Percentiles rank a stretch among this genome's conserved stretches.
These are phyloP conservation scores for Eustoma russellianum DNA, from an alignment of 257 asterid species.

Conservation along the genomic window DNA sequence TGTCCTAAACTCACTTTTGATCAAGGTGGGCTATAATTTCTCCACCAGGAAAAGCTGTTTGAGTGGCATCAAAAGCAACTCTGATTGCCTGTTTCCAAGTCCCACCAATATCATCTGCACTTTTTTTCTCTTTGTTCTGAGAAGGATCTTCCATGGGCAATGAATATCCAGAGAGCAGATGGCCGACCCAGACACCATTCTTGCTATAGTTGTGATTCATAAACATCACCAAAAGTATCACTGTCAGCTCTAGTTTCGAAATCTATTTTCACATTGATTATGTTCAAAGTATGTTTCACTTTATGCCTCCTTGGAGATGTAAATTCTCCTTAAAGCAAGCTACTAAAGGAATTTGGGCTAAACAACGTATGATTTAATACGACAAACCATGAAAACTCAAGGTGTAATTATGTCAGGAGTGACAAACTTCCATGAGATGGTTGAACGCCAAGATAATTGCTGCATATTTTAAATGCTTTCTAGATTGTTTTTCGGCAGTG, in stretches of 20 bases:
- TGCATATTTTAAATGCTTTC: too few relatives aligned
- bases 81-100: conserved; percentile 80
- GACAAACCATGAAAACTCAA: too few relatives aligned
- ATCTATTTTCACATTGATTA: too few relatives aligned
- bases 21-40: conserved; percentile 86
- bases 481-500: too few relatives aligned
- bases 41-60: conserved; percentile 82
- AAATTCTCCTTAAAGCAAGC: too few relatives aligned
- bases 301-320: too few relatives aligned
- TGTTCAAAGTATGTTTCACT: not conserved
- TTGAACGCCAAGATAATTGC: too few relatives aligned
- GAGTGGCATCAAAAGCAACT: conserved; percentile 73
- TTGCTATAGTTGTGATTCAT: conserved; percentile 36
- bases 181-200: conserved; percentile 77
- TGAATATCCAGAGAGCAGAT: conserved; percentile 87
- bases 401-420: too few relatives aligned
- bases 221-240: not conserved
- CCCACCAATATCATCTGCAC: conserved; percentile 56
- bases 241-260: too few relatives aligned
- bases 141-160: conserved; percentile 97
- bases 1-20: conserved; percentile 58
- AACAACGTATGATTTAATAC: too few relatives aligned
- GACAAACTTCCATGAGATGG: too few relatives aligned
- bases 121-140: conserved; percentile 33
- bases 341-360: too few relatives aligned